Evolutionary conservation across 1,284 basidiomycete species (phyloP).

Genomic region (Ganoderma multipileum): DNA sequence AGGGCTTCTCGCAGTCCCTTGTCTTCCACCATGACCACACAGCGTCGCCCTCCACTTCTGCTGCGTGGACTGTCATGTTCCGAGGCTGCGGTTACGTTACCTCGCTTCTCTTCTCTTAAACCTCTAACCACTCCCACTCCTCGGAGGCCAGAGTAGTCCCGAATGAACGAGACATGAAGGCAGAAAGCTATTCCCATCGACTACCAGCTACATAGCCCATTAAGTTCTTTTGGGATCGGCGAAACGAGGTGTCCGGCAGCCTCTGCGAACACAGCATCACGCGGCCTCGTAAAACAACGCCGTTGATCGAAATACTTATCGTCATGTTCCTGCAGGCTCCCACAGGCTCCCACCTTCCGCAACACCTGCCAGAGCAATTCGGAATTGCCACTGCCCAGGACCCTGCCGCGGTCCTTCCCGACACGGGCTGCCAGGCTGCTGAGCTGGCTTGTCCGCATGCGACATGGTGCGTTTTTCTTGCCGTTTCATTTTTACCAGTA

Average conservation of each 20-base stretch:
- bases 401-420: background rate
- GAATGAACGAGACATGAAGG: background rate
- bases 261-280: background rate
- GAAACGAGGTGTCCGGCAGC: background rate
- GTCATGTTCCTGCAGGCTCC: background rate
- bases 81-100: background rate
- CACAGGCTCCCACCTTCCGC: background rate
- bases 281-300: background rate
- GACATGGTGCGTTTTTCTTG: background rate
- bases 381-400: background rate
- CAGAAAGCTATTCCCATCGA: background rate
- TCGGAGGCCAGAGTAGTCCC: background rate
- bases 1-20: too few relatives aligned
- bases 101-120: background rate
- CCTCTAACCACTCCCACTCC: background rate
- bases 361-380: constrained; percentile 3
- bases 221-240: background rate
- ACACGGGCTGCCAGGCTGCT: background rate
- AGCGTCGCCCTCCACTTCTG: background rate
- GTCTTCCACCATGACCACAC: background rate
- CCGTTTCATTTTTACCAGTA: background rate
- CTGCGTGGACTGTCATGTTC: background rate
- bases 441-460: background rate
- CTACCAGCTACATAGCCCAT: background rate
- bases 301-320: background rate